Evolutionary conservation across 345 rosid genomes (phyloP).

Genomic region (Diplotaxis tenuifolia): DNA sequence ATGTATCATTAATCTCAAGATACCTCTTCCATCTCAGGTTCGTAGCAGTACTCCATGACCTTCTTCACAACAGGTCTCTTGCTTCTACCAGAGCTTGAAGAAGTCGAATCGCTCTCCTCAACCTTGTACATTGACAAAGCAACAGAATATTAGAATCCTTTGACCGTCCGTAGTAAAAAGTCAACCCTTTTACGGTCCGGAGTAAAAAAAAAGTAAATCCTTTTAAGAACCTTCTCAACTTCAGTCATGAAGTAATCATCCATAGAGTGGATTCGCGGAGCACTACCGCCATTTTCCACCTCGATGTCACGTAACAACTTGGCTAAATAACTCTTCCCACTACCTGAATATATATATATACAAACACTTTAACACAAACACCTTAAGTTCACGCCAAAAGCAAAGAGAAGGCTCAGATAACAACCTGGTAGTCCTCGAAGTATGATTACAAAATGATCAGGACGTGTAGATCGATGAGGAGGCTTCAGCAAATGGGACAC

Average conservation of each 20-base stretch:
- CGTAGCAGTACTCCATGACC: constrained; percentile 92
- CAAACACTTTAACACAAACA: background rate
- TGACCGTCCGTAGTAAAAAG: background rate
- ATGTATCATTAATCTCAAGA: constrained; percentile 4
- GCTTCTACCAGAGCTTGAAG: constrained; percentile 56
- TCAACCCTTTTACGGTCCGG: background rate
- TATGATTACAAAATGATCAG: constrained; percentile 79
- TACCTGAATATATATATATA: constrained; percentile 47
- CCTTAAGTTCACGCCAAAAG: background rate
- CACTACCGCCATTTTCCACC: constrained; percentile 81
- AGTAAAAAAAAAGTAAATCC: background rate
- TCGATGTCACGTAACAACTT: constrained; percentile 87
- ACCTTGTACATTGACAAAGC: constrained; percentile 45
- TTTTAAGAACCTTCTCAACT: constrained; percentile 72
- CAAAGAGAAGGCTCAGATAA: background rate
- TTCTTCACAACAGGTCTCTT: constrained; percentile 63
- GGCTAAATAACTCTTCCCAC: constrained; percentile 95
- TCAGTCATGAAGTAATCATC: constrained; percentile 99
- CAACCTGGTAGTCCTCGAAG: constrained; percentile 94
- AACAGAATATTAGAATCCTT: constrained; percentile 8
- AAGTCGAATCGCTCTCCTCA: constrained; percentile 66
- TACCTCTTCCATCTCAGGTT: constrained; percentile 99
- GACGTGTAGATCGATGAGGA: constrained; percentile 69
- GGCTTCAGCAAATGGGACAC: constrained; percentile 66
- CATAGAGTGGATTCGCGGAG: constrained; percentile 96